Percentiles rank a stretch among this genome's conserved stretches.
Conservation (phyloP, 768 basidiomycete genomes). For the Boletus edulis region DNA sequence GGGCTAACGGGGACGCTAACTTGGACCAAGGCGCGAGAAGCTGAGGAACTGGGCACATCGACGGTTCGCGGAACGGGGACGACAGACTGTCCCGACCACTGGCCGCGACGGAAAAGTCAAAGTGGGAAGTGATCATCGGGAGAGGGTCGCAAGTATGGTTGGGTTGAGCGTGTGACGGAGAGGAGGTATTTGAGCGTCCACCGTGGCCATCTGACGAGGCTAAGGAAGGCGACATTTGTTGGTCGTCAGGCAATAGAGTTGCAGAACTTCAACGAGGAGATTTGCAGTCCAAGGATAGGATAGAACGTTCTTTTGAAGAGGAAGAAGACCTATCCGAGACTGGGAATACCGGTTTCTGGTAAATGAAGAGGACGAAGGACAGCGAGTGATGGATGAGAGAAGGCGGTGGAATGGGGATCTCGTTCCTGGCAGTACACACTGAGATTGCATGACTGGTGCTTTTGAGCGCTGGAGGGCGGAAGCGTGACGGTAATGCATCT, state of each 20-base stretch:
- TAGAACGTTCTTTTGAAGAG: conserved; percentile 12
- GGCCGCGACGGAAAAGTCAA: background rate
- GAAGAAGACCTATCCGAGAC: conserved; percentile 14
- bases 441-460: conserved; percentile 8
- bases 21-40: conserved; percentile 5
- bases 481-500: conserved; percentile 22
- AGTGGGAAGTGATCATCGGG: conserved; percentile 16
- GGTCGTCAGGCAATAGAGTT: conserved; percentile 31
- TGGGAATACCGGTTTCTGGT: conserved; percentile 18
- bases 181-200: conserved; percentile 28
- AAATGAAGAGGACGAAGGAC: conserved; percentile 13
- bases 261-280: conserved; percentile 21
- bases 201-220: conserved; percentile 6
- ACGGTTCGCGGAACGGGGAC: conserved; percentile 9
- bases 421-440: conserved; percentile 11
- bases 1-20: background rate
- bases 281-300: conserved; percentile 31
- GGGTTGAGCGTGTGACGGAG: background rate
- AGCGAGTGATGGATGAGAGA: conserved; percentile 12
- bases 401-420: conserved; percentile 5
- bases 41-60: background rate
- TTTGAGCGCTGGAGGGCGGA: conserved; percentile 22
- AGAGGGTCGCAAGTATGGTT: conserved; percentile 6
- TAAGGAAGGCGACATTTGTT: conserved; percentile 32
- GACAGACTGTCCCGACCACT: conserved; percentile 2